These are phyloP conservation scores for Aspergillus diversus DNA, from an alignment of 495 filamentous ascomycete species.

Conservation along the genomic window DNA sequence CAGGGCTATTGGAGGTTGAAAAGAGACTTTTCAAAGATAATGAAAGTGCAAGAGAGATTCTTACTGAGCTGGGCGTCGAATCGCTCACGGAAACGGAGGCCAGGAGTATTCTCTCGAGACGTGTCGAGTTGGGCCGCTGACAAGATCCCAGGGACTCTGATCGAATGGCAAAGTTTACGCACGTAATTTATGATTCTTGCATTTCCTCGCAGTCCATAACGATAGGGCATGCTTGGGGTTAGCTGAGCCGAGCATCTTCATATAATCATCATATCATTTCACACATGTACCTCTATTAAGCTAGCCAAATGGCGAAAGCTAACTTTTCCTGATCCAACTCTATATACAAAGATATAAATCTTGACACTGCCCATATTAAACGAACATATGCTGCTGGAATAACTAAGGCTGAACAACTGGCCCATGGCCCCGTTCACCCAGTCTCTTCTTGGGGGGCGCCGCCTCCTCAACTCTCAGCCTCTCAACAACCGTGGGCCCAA, in stretches of 20 bases:
- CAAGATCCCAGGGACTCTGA: background rate
- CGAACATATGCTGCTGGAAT: background rate
- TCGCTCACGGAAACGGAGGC: conserved; percentile 72
- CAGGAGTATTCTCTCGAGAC: conserved; percentile 72
- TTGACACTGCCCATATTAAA: background rate
- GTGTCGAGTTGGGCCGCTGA: conserved; percentile 67
- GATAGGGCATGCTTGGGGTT: background rate
- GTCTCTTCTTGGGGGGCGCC: conserved; percentile 25
- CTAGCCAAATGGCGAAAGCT: background rate
- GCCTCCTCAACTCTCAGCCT: conserved; percentile 30
- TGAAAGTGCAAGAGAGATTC: conserved; percentile 71
- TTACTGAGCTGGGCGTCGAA: conserved; percentile 69
- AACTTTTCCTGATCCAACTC: background rate
- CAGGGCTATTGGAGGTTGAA: conserved; percentile 73
- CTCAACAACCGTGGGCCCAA: conserved; percentile 55
- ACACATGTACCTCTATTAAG: background rate
- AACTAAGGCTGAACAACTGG: conserved; percentile 38
- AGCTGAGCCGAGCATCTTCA: background rate
- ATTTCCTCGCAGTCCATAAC: background rate
- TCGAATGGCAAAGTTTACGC: background rate
- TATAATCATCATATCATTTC: conserved; percentile 3
- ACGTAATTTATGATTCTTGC: background rate
- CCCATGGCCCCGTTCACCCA: conserved; percentile 40
- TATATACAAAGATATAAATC: background rate
- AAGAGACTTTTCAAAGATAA: conserved; percentile 79